Evolutionary conservation across 202 grass and related monocot species (phyloP).

Genomic region (Cymbopogon flexuosus): DNA sequence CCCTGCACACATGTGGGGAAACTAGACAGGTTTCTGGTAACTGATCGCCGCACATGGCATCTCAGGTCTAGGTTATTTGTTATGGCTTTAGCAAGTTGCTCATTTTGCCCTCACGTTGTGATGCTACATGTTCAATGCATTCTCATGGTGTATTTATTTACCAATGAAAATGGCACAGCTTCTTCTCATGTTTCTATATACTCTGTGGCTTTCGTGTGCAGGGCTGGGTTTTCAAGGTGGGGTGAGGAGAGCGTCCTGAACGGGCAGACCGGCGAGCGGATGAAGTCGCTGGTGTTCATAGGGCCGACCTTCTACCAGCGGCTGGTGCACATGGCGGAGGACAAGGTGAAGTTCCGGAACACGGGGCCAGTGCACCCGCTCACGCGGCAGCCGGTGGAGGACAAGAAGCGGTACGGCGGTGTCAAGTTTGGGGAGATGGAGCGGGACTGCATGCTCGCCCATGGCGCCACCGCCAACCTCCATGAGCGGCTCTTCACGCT

Average conservation of each 20-base stretch:
- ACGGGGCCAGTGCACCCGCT: conserved; percentile 70
- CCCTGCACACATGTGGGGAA: no score
- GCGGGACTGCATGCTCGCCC: conserved; percentile 67
- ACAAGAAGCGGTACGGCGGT: conserved; percentile 62
- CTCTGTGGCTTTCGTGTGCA: conserved; percentile 11
- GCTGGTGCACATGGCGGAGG: conserved; percentile 64
- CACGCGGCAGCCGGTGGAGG: conserved; percentile 65
- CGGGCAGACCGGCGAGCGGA: conserved; percentile 63
- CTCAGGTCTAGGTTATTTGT: neutral
- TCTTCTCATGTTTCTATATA: no score
- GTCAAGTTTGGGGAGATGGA: conserved; percentile 96
- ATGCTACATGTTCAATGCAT: neutral
- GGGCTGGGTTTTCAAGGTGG: conserved; percentile 65
- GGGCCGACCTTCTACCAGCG: conserved; percentile 72
- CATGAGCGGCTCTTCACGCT: conserved; percentile 69
- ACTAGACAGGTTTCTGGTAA: neutral
- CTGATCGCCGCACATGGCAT: neutral
- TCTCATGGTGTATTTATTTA: neutral
- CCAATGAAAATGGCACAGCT: neutral
- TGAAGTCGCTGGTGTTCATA: conserved; percentile 52
- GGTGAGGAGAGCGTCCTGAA: conserved; percentile 67
- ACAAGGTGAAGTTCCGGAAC: conserved; percentile 83
- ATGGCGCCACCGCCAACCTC: conserved; percentile 62
- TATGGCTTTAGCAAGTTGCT: neutral
- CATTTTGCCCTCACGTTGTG: neutral